Evolutionary conservation across 139 green algal genomes (phyloP).

Genomic region (Chlorella ohadii): DNA sequence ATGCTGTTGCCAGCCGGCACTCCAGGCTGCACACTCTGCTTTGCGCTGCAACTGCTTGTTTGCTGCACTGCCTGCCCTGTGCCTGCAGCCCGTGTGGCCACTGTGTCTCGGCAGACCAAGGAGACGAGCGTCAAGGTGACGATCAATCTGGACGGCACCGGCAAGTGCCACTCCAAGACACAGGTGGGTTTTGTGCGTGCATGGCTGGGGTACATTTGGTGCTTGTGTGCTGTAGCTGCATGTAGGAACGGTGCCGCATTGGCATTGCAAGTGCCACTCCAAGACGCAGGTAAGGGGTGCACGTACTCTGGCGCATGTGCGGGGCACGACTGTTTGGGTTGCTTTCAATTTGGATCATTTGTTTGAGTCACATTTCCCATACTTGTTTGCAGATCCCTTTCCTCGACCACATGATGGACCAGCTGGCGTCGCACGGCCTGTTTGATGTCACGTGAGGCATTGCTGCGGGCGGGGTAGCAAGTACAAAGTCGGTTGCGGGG

Average conservation of each 20-base stretch:
- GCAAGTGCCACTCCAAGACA: conserved; percentile 68
- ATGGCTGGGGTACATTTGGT: no score
- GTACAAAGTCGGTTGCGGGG: no score
- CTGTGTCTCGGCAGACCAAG: conserved; percentile 85
- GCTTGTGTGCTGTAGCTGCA: no score
- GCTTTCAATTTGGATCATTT: no score
- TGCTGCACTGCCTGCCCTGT: neutral
- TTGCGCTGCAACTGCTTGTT: neutral
- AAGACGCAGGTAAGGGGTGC: no score
- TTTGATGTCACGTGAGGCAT: conserved; percentile 74
- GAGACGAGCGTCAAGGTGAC: conserved; percentile 92
- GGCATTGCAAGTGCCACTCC: no score
- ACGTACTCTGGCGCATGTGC: no score
- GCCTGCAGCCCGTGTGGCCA: conserved; percentile 11
- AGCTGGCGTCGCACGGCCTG: conserved; percentile 90
- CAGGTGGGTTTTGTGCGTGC: neutral
- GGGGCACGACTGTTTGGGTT: neutral
- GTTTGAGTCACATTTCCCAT: no score
- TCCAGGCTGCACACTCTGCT: no score
- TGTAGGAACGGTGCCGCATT: no score
- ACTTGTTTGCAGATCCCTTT: conserved; percentile 88
- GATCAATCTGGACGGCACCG: conserved; percentile 94
- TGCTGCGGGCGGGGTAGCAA: no score
- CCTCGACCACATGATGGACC: conserved; percentile 99
- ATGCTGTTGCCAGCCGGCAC: no score